phyloP scores from a whole-genome alignment of 2,329 filamentous ascomycete species.

The Clarireedia sp. region DNA sequence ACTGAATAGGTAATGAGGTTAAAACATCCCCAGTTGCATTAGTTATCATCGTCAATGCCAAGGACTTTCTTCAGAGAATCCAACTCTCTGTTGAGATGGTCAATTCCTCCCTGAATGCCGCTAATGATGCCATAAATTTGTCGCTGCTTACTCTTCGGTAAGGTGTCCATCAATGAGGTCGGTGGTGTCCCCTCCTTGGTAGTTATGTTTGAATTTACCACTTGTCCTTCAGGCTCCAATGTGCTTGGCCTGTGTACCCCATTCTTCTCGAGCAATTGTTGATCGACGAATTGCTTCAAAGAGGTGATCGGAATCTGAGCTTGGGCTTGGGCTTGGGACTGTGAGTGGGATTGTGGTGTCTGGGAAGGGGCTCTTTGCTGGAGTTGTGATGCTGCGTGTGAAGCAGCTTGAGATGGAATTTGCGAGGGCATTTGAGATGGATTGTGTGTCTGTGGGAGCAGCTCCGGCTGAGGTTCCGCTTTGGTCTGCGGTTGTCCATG shows the following conservation, averaged over 20 bases:
- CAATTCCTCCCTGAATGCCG: constrained; percentile 28
- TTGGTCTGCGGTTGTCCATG: neutral
- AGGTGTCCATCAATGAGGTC: constrained; percentile 24
- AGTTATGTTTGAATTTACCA: constrained; percentile 18
- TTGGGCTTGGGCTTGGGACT: neutral
- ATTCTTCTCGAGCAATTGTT: constrained; percentile 3
- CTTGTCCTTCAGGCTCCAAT: neutral
- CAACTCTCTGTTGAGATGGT: constrained; percentile 27
- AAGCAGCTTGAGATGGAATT: neutral
- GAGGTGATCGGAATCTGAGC: neutral
- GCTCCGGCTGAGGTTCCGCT: neutral
- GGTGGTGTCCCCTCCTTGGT: constrained; percentile 16
- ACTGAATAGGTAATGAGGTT: neutral
- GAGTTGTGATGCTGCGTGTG: neutral
- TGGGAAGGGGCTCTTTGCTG: neutral
- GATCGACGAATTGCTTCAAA: neutral
- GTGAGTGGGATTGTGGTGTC: neutral
- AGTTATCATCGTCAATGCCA: constrained; percentile 25
- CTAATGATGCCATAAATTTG: constrained; percentile 27
- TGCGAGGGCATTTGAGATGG: neutral
- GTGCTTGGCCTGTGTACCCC: neutral
- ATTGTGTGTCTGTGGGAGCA: neutral
- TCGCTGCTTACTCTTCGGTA: constrained; percentile 28
- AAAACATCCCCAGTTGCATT: neutral
- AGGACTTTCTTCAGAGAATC: constrained; percentile 25